Evolutionary conservation across 192 early-diverging fungal species (phyloP).

Genomic region (Podila minutissima): DNA sequence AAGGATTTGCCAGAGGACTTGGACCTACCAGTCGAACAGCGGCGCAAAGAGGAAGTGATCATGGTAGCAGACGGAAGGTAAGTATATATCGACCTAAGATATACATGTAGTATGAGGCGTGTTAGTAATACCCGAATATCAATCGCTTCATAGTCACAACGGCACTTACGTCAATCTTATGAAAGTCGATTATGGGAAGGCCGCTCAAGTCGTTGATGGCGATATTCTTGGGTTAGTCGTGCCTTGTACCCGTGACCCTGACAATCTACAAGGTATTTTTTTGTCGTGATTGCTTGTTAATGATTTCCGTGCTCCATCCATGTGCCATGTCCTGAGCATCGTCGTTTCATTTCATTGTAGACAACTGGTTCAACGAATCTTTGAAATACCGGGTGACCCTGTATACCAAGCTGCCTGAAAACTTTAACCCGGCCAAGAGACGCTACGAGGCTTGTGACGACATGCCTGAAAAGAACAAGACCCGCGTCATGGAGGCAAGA

Average conservation of each 20-base stretch:
- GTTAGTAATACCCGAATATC: not conserved
- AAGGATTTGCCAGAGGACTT: not conserved
- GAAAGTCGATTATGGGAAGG: not conserved
- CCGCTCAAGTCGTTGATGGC: constrained; percentile 14
- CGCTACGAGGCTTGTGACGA: not conserved
- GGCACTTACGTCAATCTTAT: constrained; percentile 18
- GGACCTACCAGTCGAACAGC: not conserved
- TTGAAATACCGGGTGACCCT: constrained; percentile 5
- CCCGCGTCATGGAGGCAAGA: not conserved
- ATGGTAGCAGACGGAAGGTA: constrained; percentile 16
- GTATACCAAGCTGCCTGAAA: not conserved
- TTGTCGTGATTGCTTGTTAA: not conserved
- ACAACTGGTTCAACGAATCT: not conserved
- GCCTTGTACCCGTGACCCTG: not conserved
- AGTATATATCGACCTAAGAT: not conserved
- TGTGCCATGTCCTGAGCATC: not conserved
- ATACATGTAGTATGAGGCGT: not conserved
- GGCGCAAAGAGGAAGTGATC: not conserved
- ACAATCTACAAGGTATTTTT: not conserved
- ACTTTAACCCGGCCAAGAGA: not conserved
- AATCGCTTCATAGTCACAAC: not conserved
- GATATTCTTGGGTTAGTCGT: constrained; percentile 22
- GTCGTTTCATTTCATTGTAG: not conserved
- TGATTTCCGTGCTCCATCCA: not conserved
- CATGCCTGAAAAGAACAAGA: not conserved